Evolutionary conservation across 2,329 filamentous ascomycete genomes (phyloP), one percentile per base, ranked within the genome.

Genomic region (Colletotrichum costaricense): DNA sequence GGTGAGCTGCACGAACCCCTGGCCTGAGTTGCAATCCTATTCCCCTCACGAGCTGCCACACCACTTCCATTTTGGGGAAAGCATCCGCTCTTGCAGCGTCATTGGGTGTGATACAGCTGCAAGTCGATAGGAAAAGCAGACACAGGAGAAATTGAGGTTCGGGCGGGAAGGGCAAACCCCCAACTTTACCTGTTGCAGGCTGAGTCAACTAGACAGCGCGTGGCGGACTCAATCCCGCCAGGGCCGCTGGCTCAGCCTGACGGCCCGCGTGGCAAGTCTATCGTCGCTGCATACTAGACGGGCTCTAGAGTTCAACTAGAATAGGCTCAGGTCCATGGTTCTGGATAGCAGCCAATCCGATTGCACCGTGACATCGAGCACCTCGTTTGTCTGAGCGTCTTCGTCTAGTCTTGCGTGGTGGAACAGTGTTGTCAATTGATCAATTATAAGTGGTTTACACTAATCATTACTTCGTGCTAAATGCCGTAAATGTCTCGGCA

Each of bases 81-180:
- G 49, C 33, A 28, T 59, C 69, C 69, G 69, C 69, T 24, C 65
- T 42, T 69, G 69, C 66, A 72, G 38, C 38, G 16, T 58, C 42
- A 30, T 58, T 72, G 42, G 38, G 54, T 69, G 38, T 58, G 54
- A 64, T 60, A 35, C 22, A 28, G 63, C 49, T 63, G 64, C 33
- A 35, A 22, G 59, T 59, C 38, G 19, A 38, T 22, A 33, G 11
- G 26, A 57, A 12, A 19, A 22, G 7, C 7, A 26, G 6, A 63
- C 22, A 26, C 28, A 35, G 14, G 14, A 38, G 28, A 24, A 54
- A 26, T 14, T 26, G 30, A 19, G n/a, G 16, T 54, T 14, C 12
- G 22, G 28, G 12, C 12, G 11, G 14, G 12, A 9, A 24, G 42
- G 4, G 12, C 26, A 46, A 30, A 11, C 7, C 7, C 16, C 42